Percentiles rank a stretch among this genome's conserved stretches.
Conservation (phyloP, 139 green algal genomes). For the Cymbomonas tetramitiformis region DNA sequence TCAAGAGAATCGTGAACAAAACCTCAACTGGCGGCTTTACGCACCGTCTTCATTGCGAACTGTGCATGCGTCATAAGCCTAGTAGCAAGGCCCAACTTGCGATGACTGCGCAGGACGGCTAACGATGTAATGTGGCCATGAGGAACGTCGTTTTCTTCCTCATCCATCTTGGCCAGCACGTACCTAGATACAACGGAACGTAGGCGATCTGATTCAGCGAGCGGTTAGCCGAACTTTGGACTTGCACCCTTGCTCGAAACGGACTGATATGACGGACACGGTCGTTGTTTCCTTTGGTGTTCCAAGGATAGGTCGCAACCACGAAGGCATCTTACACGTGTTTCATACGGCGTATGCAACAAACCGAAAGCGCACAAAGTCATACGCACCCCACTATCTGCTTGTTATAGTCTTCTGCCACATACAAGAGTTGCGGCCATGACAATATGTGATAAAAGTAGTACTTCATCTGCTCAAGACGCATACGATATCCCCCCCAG, state of each 20-base stretch:
- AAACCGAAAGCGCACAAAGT: too few relatives aligned
- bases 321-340: too few relatives aligned
- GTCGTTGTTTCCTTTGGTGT: too few relatives aligned
- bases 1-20: background rate
- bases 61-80: constrained; percentile 84
- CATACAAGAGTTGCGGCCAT: constrained; percentile 92
- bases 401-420: constrained; percentile 89
- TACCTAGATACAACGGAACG: too few relatives aligned
- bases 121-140: constrained; percentile 97
- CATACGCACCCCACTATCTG: constrained; percentile 93
- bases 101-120: constrained; percentile 78
- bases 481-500: background rate
- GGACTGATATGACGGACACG: too few relatives aligned
- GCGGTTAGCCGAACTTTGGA: too few relatives aligned
- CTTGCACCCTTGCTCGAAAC: too few relatives aligned
- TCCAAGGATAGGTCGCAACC: too few relatives aligned
- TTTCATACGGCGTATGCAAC: too few relatives aligned
- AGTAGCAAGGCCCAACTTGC: constrained; percentile 87
- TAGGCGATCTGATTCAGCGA: too few relatives aligned
- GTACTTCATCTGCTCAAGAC: constrained; percentile 69
- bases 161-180: constrained; percentile 90
- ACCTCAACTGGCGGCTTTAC: background rate
- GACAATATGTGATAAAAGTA: constrained; percentile 98
- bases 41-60: constrained; percentile 32
- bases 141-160: constrained; percentile 62